These are phyloP conservation scores for Penicillium turbatum DNA, from an alignment of 495 filamentous ascomycete species.

Conservation along the genomic window DNA sequence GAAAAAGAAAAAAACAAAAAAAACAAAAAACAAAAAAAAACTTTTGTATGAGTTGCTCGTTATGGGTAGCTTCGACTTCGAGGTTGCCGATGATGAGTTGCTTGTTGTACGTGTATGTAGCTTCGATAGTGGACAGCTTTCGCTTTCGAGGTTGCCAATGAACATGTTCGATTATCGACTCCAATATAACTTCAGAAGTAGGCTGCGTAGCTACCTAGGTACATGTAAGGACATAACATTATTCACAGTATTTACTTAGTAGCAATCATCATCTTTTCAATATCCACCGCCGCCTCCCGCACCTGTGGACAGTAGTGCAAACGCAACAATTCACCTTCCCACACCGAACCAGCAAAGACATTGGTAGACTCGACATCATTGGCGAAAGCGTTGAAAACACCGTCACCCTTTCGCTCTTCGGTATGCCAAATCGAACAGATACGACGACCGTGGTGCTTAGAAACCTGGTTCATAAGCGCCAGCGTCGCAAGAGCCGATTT, in stretches of 20 bases:
- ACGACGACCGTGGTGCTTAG: conserved; percentile 65
- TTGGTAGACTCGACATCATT: conserved; percentile 72
- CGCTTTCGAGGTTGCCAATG: neutral
- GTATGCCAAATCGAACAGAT: conserved; percentile 73
- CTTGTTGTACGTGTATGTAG: too few relatives aligned
- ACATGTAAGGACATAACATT: conserved; percentile 4
- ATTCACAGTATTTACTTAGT: conserved; percentile 28
- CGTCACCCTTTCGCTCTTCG: conserved; percentile 86
- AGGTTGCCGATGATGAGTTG: too few relatives aligned
- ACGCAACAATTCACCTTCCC: conserved; percentile 86
- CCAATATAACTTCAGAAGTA: neutral
- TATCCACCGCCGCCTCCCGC: conserved; percentile 62
- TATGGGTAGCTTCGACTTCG: too few relatives aligned
- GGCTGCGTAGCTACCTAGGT: neutral
- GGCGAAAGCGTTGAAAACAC: conserved; percentile 54
- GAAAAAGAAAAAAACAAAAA: neutral
- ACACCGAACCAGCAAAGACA: conserved; percentile 83
- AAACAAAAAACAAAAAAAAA: neutral
- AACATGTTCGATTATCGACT: neutral
- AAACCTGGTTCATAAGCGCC: conserved; percentile 67
- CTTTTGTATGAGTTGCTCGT: too few relatives aligned
- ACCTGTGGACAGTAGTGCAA: conserved; percentile 86
- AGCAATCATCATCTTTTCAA: conserved; percentile 59
- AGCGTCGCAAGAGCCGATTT: conserved; percentile 77
- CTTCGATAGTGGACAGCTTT: too few relatives aligned